Conservation (phyloP, 352 stramenopile species). For the Saprolegnia parasitica region DNA sequence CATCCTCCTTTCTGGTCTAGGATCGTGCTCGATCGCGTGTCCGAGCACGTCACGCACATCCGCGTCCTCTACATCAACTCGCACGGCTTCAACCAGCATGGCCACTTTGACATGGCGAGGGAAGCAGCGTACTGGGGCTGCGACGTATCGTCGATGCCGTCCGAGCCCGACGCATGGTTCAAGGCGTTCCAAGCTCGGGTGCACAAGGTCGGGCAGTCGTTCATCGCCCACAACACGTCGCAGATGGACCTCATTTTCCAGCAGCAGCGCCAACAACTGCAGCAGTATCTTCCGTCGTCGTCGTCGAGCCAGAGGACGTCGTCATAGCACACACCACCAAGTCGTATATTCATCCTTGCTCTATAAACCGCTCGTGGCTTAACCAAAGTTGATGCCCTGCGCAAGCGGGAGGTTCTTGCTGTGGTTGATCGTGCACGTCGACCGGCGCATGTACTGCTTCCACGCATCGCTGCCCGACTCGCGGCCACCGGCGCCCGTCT, state of each 20-base stretch:
- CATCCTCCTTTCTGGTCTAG: not conserved
- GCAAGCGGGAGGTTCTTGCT: slow-evolving; percentile 89
- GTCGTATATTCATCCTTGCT: slow-evolving; percentile 7
- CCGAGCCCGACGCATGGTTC: not conserved
- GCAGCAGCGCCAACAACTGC: not conserved
- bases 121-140: slow-evolving; percentile 26
- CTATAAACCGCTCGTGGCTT: slow-evolving; percentile 15
- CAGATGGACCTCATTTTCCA: not conserved
- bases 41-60: not conserved
- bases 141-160: slow-evolving; percentile 4
- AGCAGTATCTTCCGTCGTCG: not conserved
- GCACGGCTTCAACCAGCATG: slow-evolving; percentile 8
- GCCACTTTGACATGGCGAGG: not conserved
- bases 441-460: slow-evolving; percentile 95
- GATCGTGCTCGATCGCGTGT: slow-evolving; percentile 15
- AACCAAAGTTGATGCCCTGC: slow-evolving; percentile 90
- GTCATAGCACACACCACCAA: not conserved
- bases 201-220: not conserved
- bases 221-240: not conserved
- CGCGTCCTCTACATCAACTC: slow-evolving; percentile 24
- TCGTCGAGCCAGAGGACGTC: no score
- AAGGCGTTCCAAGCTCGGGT: not conserved
- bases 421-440: slow-evolving; percentile 92
- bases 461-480: slow-evolving; percentile 89
- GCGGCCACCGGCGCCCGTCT: slow-evolving; percentile 81